These are phyloP conservation scores for Penicillium sp. DNA, from an alignment of 2,329 filamentous ascomycete genomes.

Conservation along the genomic window DNA sequence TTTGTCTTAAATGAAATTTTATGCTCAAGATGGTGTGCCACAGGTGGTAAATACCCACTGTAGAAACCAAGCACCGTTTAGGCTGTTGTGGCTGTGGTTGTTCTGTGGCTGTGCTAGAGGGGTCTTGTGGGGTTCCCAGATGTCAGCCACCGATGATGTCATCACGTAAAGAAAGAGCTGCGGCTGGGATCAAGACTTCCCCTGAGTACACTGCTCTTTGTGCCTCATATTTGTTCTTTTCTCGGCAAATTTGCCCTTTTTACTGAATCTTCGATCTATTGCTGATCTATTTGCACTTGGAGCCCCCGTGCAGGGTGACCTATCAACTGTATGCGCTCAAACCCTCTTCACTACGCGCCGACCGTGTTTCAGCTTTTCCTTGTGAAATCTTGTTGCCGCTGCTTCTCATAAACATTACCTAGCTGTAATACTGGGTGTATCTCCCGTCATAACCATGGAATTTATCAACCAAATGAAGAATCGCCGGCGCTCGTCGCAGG, in stretches of 20 bases:
- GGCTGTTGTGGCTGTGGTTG: neutral
- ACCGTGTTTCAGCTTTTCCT: conserved; percentile 10
- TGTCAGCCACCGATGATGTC: conserved; percentile 24
- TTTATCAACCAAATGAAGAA: conserved; percentile 46
- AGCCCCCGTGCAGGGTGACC: conserved; percentile 9
- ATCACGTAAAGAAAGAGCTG: conserved; percentile 9
- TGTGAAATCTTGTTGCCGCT: neutral
- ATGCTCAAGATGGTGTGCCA: too few species aligned
- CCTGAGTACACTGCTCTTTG: neutral
- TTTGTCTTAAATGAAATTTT: too few species aligned
- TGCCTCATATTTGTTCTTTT: neutral
- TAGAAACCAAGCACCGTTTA: neutral
- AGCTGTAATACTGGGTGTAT: neutral
- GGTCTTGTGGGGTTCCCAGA: conserved; percentile 9
- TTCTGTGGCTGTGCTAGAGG: neutral
- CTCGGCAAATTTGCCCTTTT: neutral
- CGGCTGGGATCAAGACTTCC: neutral
- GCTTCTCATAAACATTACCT: neutral
- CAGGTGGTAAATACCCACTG: neutral
- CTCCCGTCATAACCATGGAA: conserved; percentile 33
- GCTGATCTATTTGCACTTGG: conserved; percentile 4
- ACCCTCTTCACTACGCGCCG: conserved; percentile 17
- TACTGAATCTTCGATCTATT: neutral
- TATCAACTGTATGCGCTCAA: conserved; percentile 16
- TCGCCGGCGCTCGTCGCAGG: conserved; percentile 36